These are phyloP conservation scores for Plasmodium chabaudi DNA, from an alignment of 169 alveolate genomes.

Conservation along the genomic window DNA sequence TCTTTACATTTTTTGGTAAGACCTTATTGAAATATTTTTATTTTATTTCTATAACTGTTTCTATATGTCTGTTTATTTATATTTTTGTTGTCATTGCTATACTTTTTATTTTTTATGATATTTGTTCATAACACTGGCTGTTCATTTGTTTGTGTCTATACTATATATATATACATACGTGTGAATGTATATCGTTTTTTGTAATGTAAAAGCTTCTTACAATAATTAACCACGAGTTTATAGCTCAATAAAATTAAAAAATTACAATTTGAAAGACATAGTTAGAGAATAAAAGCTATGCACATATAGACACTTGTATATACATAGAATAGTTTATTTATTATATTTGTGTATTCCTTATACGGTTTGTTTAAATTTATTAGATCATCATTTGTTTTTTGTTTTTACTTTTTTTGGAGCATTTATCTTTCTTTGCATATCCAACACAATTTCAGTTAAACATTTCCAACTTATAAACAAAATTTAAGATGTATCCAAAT, in stretches of 20 bases:
- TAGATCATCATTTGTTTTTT: neutral
- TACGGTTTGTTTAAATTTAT: too few relatives aligned
- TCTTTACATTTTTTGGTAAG: constrained; percentile 17
- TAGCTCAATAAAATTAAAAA: too few relatives aligned
- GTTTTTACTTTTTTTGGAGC: neutral
- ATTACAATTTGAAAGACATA: too few relatives aligned
- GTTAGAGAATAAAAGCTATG: neutral
- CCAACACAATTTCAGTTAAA: neutral
- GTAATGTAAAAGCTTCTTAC: too few relatives aligned
- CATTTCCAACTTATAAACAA: constrained; percentile 3
- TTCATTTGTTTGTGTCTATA: too few relatives aligned
- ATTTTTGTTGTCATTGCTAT: neutral
- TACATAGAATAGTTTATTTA: neutral
- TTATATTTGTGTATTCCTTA: neutral
- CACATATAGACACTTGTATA: neutral
- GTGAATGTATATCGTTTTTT: too few relatives aligned
- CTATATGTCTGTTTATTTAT: neutral
- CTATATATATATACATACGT: too few relatives aligned
- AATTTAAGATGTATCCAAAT: constrained; percentile 8
- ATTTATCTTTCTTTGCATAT: neutral
- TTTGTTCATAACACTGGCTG: too few relatives aligned
- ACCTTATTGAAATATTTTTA: constrained; percentile 9
- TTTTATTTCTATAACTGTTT: constrained; percentile 40
- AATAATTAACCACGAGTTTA: too few relatives aligned
- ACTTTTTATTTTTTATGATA: neutral